Percentiles rank a stretch among this genome's conserved stretches.
These are phyloP conservation scores for Umbelopsis ramanniana DNA, from an alignment of 192 early-diverging fungal genomes.

Conservation along the genomic window DNA sequence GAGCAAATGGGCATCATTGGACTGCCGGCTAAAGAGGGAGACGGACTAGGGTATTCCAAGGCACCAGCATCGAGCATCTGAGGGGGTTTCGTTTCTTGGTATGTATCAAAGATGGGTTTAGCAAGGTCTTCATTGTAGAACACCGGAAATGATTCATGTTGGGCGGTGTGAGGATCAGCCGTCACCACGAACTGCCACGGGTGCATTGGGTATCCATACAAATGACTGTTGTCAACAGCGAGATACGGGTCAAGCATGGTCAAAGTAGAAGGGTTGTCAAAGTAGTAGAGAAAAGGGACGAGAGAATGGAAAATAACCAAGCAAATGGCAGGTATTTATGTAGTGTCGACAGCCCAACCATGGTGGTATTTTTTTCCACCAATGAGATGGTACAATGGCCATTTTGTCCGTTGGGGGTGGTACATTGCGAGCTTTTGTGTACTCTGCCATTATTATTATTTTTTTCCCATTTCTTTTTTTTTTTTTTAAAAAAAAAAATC, in stretches of 20 bases:
- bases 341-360: not conserved
- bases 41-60: not conserved
- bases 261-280: not conserved
- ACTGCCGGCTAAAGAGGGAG: constrained; percentile 13
- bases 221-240: not conserved
- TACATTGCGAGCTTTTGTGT: not conserved
- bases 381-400: not conserved
- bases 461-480: too few relatives aligned
- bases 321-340: not conserved
- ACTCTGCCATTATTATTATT: too few relatives aligned
- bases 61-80: constrained; percentile 3
- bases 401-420: too few relatives aligned
- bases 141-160: not conserved
- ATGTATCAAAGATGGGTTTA: constrained; percentile 2
- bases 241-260: constrained; percentile 3
- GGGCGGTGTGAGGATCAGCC: not conserved
- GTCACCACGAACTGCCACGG: not conserved
- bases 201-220: not conserved
- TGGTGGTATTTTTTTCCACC: not conserved
- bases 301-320: not conserved
- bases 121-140: constrained; percentile 1
- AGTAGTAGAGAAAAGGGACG: not conserved
- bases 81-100: not conserved
- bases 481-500: too few relatives aligned
- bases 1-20: not conserved